Percentiles rank a stretch among this genome's conserved stretches.
Conservation (phyloP, 2,329 filamentous ascomycete genomes). For the Pseudocercospora eumusae region DNA sequence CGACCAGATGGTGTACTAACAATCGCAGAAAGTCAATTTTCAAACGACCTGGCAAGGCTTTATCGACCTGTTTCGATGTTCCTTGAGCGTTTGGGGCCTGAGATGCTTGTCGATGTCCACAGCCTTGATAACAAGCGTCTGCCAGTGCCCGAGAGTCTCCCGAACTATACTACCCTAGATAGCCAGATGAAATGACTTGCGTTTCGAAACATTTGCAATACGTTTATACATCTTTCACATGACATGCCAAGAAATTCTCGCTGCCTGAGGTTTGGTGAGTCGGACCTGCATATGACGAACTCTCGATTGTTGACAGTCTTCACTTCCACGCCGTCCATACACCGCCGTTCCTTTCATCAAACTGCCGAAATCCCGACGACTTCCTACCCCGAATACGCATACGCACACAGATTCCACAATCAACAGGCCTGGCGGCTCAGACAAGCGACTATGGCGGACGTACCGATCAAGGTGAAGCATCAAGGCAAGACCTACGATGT, state of each 20-base stretch:
- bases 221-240: neutral
- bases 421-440: neutral
- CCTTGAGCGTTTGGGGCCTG: neutral
- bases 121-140: neutral
- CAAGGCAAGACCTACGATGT: constrained; percentile 93
- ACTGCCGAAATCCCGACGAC: neutral
- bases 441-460: constrained; percentile 34
- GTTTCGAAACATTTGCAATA: neutral
- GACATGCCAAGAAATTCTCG: neutral
- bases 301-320: constrained; percentile 2
- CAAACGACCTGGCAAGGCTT: no score
- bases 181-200: neutral
- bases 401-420: neutral
- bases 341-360: neutral
- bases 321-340: neutral
- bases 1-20: no score
- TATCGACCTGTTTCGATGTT: neutral
- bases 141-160: neutral
- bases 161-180: neutral
- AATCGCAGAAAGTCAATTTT: no score
- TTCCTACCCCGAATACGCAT: neutral
- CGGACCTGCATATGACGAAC: constrained; percentile 9
- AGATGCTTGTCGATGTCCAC: neutral
- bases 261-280: neutral
- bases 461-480: constrained; percentile 77